phyloP scores from a whole-genome alignment of 441 rosid species.

The Erysimum pusillum region DNA sequence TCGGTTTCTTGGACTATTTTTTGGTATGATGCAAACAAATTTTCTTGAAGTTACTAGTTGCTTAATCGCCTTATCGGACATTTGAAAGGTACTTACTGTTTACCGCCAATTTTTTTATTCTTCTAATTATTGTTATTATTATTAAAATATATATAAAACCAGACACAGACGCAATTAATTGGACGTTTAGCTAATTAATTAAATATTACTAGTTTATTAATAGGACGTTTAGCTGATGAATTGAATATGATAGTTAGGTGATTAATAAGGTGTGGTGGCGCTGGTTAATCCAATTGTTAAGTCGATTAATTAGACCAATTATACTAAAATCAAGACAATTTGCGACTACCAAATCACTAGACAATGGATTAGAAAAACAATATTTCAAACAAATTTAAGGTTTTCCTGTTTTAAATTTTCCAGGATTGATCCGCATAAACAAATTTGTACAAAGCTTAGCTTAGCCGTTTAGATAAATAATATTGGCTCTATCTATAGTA shows the following conservation, averaged over 20 bases:
- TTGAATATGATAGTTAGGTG: neutral
- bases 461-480: neutral
- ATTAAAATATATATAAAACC: neutral
- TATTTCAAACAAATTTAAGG: no score
- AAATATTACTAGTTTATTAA: no score
- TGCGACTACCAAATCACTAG: neutral
- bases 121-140: no score
- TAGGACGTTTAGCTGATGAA: neutral
- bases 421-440: neutral
- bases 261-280: neutral
- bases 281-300: neutral
- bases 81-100: constrained; percentile 32
- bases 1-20: no score
- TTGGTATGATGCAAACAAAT: constrained; percentile 13
- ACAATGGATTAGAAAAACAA: neutral
- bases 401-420: no score
- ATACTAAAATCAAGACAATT: neutral
- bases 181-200: no score
- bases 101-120: neutral
- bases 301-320: neutral
- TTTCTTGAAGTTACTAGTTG: neutral
- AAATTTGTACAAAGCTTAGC: neutral
- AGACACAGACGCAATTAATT: neutral
- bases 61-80: constrained; percentile 13
- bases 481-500: neutral